Evolutionary conservation across 225 moss, liverwort and hornwort genomes (phyloP).

Genomic region (Straminergon stramineum): DNA sequence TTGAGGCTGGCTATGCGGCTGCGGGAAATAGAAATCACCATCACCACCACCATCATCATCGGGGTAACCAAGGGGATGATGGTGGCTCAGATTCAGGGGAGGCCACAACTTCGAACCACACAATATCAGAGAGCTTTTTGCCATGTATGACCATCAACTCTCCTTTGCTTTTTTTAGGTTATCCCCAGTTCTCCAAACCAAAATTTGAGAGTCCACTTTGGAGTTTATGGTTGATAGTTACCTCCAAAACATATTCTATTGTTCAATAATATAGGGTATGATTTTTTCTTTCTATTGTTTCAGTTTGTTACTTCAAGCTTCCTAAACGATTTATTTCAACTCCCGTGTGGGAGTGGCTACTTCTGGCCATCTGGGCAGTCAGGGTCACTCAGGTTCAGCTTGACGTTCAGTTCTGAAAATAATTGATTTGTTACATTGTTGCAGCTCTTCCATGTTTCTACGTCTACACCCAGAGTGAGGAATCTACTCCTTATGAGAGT

Average conservation of each 20-base stretch:
- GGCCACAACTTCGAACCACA: slow-evolving; percentile 28
- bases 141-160: slow-evolving; percentile 24
- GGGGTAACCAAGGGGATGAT: slow-evolving; percentile 8
- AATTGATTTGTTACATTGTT: background rate
- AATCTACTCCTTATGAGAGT: slow-evolving; percentile 33
- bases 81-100: slow-evolving; percentile 21
- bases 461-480: slow-evolving; percentile 69
- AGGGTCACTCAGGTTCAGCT: background rate
- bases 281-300: background rate
- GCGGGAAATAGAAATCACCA: slow-evolving; percentile 28
- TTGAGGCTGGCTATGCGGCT: slow-evolving; percentile 70
- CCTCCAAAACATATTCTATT: background rate
- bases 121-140: slow-evolving; percentile 23
- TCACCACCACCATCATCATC: background rate
- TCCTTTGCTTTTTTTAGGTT: background rate
- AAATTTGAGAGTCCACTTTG: background rate
- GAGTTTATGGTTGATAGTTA: background rate
- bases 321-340: background rate
- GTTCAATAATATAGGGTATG: background rate
- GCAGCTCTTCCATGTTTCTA: slow-evolving; percentile 92
- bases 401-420: background rate
- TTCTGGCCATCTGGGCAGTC: background rate
- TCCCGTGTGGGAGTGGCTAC: background rate
- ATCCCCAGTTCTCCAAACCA: background rate
- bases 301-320: background rate